These are phyloP conservation scores for Termitomyces sp. DNA, from an alignment of 768 basidiomycete genomes.

Conservation along the genomic window DNA sequence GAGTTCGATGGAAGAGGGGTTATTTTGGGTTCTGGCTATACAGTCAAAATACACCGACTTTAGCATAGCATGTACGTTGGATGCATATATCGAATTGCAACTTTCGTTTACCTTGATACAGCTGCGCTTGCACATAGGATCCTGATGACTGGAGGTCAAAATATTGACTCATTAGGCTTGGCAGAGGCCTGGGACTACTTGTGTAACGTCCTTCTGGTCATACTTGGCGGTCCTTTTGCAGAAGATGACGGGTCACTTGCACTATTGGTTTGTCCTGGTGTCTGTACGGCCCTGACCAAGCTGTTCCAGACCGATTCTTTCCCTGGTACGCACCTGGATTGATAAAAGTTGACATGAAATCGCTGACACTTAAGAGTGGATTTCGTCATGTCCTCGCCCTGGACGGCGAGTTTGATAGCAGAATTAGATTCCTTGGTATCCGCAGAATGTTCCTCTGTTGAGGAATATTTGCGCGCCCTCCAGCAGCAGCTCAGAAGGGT, in stretches of 20 bases:
- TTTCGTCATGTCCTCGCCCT: conserved; percentile 40
- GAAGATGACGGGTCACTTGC: conserved; percentile 50
- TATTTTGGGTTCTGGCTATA: conserved; percentile 35
- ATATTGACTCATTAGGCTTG: conserved; percentile 33
- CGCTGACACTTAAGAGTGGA: conserved; percentile 17
- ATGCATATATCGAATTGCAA: not conserved
- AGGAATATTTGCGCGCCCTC: conserved; percentile 27
- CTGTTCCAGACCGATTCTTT: conserved; percentile 28
- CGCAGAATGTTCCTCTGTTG: conserved; percentile 9
- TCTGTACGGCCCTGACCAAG: conserved; percentile 47
- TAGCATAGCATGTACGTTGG: conserved; percentile 33
- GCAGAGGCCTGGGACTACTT: conserved; percentile 57
- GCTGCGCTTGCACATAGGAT: conserved; percentile 48
- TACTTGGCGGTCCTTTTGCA: conserved; percentile 41
- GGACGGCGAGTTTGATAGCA: conserved; percentile 43
- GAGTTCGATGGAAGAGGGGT: conserved; percentile 24
- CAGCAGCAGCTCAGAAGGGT: conserved; percentile 26
- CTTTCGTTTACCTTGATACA: conserved; percentile 17
- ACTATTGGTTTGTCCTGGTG: conserved; percentile 41
- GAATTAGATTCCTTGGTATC: conserved; percentile 32
- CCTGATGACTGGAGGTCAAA: conserved; percentile 19
- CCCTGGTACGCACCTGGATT: conserved; percentile 23
- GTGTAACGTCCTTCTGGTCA: conserved; percentile 44
- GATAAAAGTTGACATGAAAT: not conserved
- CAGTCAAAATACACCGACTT: conserved; percentile 28